Percentiles rank a stretch among this genome's conserved stretches.
Evolutionary conservation across 228 moss, liverwort and hornwort species (phyloP).

Genomic region (Sphagnum magellanicum): DNA sequence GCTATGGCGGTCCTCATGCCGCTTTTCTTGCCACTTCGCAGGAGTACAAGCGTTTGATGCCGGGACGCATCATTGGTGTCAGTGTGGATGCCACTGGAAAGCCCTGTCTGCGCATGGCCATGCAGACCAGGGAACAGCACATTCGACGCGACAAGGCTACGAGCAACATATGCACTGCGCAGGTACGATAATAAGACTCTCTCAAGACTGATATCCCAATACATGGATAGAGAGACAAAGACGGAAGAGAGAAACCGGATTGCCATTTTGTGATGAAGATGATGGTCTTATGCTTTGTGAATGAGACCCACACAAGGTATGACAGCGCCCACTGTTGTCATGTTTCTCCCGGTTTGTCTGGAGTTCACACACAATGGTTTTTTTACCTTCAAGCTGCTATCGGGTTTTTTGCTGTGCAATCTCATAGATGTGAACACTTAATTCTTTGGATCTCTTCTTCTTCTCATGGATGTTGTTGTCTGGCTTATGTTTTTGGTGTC

Average conservation of each 20-base stretch:
- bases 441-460: no score
- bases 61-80: conserved; percentile 87
- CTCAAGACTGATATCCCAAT: neutral
- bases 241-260: no score
- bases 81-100: conserved; percentile 79
- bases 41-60: conserved; percentile 96
- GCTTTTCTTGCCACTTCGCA: conserved; percentile 95
- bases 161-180: conserved; percentile 98
- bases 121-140: conserved; percentile 99
- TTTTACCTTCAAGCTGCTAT: no score
- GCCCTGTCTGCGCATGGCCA: conserved; percentile 93
- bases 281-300: neutral
- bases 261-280: neutral
- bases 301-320: no score
- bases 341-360: no score
- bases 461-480: no score
- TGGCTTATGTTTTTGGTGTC: no score
- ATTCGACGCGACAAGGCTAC: conserved; percentile 98
- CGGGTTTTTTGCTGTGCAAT: no score
- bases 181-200: conserved; percentile 26
- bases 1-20: conserved; percentile 92
- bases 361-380: no score
- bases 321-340: no score
- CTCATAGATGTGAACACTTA: no score
- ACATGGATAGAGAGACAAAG: no score